Evolutionary conservation across 805 yeast species (phyloP), one percentile per base, ranked within the genome.

Genomic region (Candida arabinofermentans): DNA sequence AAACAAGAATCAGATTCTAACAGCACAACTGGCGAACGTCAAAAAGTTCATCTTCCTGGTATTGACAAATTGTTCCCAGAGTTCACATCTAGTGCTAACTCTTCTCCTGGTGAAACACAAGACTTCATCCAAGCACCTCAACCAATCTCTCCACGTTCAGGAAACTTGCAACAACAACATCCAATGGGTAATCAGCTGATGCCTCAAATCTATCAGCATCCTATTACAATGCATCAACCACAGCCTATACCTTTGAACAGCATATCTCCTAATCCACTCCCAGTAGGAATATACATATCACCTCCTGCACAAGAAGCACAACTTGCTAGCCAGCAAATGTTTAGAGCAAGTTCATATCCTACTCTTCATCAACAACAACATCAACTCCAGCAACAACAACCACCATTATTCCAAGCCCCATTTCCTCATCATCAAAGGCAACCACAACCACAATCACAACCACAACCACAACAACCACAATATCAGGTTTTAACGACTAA

Each of bases 51-150:
- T 27, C 44, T 54, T 14, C 58, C 58, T 7, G 51, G 58, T 38
- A 48, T 54, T 13, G 50, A 50, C 36, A 49, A 46, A 30, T 46
- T 54, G 7, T 52, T 54, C 26, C 53, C 58, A 2, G 40, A 43
- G 19, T 33, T 27, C 9, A 14, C 27, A 9, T 18, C 22, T 2
- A 27, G 26, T 10, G 4, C 39, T 16, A 5, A 33, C n/a, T 33
- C 35, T 9, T 33, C 35, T 13, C 35, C 18, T 13, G 9, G 8
- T 8, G 31, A 27, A 3, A 23, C 24, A 6, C 32, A 19, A 29
- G 18, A 8, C 32, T 14, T 22, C 26, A 16, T 16, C 3, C 24
- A 19, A 14, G n/a, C 8, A 7, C 5, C 18, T 12, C 24, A 33
- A 6, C 35, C 24, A 9, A 4, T 22, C n/a, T 33, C 35, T 13